Conservation (phyloP, 768 basidiomycete genomes). For the Lactarius akahatsu region DNA sequence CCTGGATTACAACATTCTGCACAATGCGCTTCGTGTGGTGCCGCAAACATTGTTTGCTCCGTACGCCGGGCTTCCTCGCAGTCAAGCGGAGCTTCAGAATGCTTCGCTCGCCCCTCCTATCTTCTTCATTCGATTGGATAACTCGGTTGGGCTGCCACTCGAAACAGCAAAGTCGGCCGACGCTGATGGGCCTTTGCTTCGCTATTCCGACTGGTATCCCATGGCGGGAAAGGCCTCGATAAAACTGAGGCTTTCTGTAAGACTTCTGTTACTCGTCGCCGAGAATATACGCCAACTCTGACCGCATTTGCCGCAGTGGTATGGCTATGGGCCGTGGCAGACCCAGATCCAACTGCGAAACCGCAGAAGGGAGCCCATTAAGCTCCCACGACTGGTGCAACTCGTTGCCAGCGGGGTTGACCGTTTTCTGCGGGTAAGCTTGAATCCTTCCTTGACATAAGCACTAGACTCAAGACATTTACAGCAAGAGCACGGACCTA, state of each 20-base stretch:
- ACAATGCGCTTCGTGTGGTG: conserved; percentile 2
- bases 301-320: conserved; percentile 10
- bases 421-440: conserved; percentile 21
- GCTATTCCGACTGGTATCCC: conserved; percentile 15
- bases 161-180: conserved; percentile 17
- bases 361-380: conserved; percentile 21
- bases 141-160: conserved; percentile 17
- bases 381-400: conserved; percentile 19
- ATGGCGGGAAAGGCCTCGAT: conserved; percentile 23
- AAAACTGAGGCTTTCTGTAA: conserved; percentile 24
- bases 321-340: conserved; percentile 19
- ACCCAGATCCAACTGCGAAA: conserved; percentile 25
- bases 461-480: not conserved
- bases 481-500: conserved; percentile 17
- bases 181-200: conserved; percentile 1
- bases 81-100: conserved; percentile 16
- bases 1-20: conserved; percentile 4
- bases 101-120: conserved; percentile 13
- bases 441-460: not conserved
- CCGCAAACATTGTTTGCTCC: conserved; percentile 20
- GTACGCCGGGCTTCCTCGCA: conserved; percentile 22
- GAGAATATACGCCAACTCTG: not conserved
- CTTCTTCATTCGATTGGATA: conserved; percentile 15
- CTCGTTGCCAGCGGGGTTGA: conserved; percentile 24
- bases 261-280: not conserved